Base-by-base conservation (phyloP, 129 eudicot species). In the Centaurea solstitialis region DNA sequence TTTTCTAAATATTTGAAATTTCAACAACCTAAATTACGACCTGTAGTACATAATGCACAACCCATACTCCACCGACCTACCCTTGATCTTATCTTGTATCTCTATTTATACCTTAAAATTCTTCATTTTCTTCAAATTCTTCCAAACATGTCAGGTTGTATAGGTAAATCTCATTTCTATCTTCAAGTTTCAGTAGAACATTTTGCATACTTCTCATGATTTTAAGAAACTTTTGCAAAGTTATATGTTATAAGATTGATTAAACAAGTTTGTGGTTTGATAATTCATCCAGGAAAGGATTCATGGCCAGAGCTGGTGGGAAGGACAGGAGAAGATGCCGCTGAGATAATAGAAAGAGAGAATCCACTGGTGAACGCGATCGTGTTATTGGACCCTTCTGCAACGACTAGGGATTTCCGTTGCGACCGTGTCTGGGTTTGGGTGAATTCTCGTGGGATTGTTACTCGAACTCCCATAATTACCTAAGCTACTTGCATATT, bases 231-330 rank as follows among this genome's bases (percentile, higher is more conserved):
- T 26, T 26, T 2, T 26, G 2, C 30, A 26, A 26, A 26, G 1
- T 26, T 26, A 0, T 26, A 26, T 26, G 30, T 26, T 26, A 26
- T 1, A 26, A 26, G 2, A 26, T 26, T 2, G 30, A 73, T 15
- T 73, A 45, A 57, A 43, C 23, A 24, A 41, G 76, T 41, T 40
- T 72, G 24, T 74, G 66, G 24, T 50, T 22, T 45, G 35, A 26
- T 26, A 26, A 35, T 9, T 77, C 73, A 21, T 59, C 40, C 59
- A 84, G 88, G 93, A 21, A 89, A 89, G 79, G 80, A 50, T 68
- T 81, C 76, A 68, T 89, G 89, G 91, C 91, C 94, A 24, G 91
- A 90, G 89, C 57, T 90, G 61, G 94, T 90, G 9, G 83, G 89
- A 10, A 21, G 2, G 22, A 65, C 59, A 0, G 91, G 93, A 35